Base-by-base conservation (phyloP, 1,139 yeast species). In the Wickerhamiella infanticola region DNA sequence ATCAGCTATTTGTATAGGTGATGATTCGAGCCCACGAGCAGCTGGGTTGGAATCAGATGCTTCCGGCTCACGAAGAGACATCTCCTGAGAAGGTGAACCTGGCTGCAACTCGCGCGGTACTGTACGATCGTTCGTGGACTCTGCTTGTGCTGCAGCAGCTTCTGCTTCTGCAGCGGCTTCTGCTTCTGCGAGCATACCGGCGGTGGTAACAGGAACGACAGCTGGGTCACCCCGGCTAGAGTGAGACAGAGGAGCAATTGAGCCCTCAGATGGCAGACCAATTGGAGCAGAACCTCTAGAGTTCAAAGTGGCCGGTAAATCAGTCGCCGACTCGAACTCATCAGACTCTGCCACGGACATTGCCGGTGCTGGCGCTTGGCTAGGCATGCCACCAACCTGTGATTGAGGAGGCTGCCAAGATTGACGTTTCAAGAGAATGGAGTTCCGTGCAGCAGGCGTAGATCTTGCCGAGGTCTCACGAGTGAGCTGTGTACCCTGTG, bases 371-470 rank as follows among this genome's bases (percentile, higher is more conserved):
- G 35, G 35, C 3, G 26, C 41, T 13, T 29, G 35, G 18, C 35
- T 11, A 5, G 24, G 18, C 13, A 18, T 39, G 26, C 26, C 41
- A 5, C 11, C 36, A 25, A 13, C 36, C 26, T 23, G 13, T 27
- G 36, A 6, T 25, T 24, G n/a, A 6, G 13, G 26, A 6, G 11
- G 26, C 25, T 39, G 35, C 41, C 41, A 39, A 13, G 41, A 39
- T 35, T 39, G 41, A 13, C 41, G 41, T 25, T 52, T 52, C 3
- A 48, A 35, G 24, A 52, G 48, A 50, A 52, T 49, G 38, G 57
- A 53, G 47, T 53, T 52, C 27, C 57, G 51, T 1, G 57, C 56
- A 3, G 55, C 56, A 1, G 52, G 45, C 36, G 50, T 51, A 5
- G 54, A 46, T 13, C 48, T 47, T 25, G 43, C 48, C 13, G 43